Evolutionary conservation across 768 basidiomycete genomes (phyloP).

Genomic region (Postia placenta): DNA sequence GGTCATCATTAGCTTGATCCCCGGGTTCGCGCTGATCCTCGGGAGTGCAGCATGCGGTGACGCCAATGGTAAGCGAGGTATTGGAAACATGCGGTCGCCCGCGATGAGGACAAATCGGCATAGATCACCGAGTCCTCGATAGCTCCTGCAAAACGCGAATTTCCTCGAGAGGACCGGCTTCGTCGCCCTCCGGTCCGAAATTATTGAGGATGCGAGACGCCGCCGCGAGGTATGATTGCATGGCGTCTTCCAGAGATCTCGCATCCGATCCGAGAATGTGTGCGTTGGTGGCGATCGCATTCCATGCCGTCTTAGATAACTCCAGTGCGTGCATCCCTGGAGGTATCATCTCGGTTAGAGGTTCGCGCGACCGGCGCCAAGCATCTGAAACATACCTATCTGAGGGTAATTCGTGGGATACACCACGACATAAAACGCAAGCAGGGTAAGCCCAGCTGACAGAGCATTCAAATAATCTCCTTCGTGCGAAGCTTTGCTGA

Average conservation of each 20-base stretch:
- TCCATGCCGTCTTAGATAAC: conserved; percentile 75
- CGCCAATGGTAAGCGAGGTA: neutral
- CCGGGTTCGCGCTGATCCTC: neutral
- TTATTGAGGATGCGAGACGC: conserved; percentile 37
- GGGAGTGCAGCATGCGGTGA: neutral
- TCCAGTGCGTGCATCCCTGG: conserved; percentile 76
- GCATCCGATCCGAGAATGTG: neutral
- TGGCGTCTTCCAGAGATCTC: conserved; percentile 9
- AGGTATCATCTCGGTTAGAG: neutral
- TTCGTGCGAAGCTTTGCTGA: conserved; percentile 68
- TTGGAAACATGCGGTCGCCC: neutral
- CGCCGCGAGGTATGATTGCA: conserved; percentile 33
- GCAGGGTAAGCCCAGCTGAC: conserved; percentile 45
- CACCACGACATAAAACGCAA: conserved; percentile 61
- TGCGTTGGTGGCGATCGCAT: conserved; percentile 36
- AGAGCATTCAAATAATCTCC: conserved; percentile 48
- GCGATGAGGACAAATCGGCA: neutral
- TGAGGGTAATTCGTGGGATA: conserved; percentile 81
- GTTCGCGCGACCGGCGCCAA: neutral
- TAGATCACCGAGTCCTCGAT: conserved; percentile 16
- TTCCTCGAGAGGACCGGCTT: conserved; percentile 52
- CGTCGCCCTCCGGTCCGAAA: conserved; percentile 60
- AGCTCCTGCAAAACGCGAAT: conserved; percentile 38
- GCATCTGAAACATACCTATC: conserved; percentile 63
- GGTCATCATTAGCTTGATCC: neutral